Evolutionary conservation across 352 stramenopile species (phyloP).

Genomic region (Globisporangium spiculum): DNA sequence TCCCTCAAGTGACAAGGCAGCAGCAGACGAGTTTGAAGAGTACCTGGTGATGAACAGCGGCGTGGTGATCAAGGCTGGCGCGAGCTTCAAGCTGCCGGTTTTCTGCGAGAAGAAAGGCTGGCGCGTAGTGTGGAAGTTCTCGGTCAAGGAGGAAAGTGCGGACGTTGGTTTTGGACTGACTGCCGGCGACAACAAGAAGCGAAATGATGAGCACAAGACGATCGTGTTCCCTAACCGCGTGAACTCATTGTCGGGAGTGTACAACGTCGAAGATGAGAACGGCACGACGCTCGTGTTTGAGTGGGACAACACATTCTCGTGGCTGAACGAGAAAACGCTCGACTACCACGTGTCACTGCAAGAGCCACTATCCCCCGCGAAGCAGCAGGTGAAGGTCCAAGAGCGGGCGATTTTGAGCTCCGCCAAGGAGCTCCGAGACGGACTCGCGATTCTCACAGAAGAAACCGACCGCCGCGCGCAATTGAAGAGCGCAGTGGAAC

Average conservation of each 20-base stretch:
- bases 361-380: conserved; percentile 42
- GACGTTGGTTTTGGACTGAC: conserved; percentile 58
- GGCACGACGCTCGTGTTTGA: conserved; percentile 55
- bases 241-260: conserved; percentile 48
- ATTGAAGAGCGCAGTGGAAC: conserved; percentile 33
- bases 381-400: conserved; percentile 33
- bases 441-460: conserved; percentile 28
- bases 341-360: conserved; percentile 82
- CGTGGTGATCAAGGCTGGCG: conserved; percentile 75
- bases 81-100: conserved; percentile 66
- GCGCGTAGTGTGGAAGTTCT: conserved; percentile 82
- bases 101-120: conserved; percentile 58
- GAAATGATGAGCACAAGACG: conserved; percentile 9
- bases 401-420: conserved; percentile 26
- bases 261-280: conserved; percentile 34
- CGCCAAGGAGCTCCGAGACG: conserved; percentile 27
- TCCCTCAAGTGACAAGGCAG: not conserved
- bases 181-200: not conserved
- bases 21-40: conserved; percentile 47
- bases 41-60: conserved; percentile 71
- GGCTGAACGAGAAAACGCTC: conserved; percentile 82
- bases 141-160: conserved; percentile 60
- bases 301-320: conserved; percentile 86
- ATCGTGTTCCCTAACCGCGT: conserved; percentile 50
- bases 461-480: conserved; percentile 35